phyloP scores from a whole-genome alignment of 176 grass and related monocot species.

The Calamus simplicifolius region DNA sequence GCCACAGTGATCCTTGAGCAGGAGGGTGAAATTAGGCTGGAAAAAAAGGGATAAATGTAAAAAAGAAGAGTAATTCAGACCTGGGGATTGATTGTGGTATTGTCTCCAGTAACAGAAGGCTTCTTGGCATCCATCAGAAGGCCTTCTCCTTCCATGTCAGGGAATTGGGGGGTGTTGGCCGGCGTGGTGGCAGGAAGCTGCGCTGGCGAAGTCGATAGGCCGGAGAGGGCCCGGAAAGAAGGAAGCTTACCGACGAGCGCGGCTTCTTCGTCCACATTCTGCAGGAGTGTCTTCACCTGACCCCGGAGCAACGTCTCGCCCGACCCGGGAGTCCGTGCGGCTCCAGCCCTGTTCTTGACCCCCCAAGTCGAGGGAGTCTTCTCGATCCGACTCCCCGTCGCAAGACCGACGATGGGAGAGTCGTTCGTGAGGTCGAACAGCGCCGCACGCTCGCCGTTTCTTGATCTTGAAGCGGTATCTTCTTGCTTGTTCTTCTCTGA shows the following conservation, averaged over 20 bases:
- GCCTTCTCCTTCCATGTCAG: slow-evolving; percentile 1
- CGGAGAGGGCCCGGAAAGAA: slow-evolving; percentile 31
- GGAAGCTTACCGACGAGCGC: slow-evolving; percentile 9
- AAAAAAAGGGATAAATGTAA: no score
- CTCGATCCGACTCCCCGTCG: slow-evolving; percentile 22
- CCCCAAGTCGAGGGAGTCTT: slow-evolving; percentile 27
- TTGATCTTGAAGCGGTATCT: neutral
- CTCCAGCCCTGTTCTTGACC: slow-evolving; percentile 28
- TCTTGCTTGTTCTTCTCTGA: slow-evolving; percentile 26
- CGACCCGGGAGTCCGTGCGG: slow-evolving; percentile 41
- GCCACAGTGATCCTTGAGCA: no score
- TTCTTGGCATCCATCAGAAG: no score
- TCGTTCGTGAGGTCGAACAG: slow-evolving; percentile 94
- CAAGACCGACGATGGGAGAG: slow-evolving; percentile 79
- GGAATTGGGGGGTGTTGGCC: slow-evolving; percentile 52
- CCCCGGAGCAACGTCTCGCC: slow-evolving; percentile 75
- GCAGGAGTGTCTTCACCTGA: slow-evolving; percentile 79
- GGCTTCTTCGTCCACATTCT: slow-evolving; percentile 69
- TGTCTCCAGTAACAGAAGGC: no score
- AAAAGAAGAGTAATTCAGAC: no score
- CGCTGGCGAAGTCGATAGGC: slow-evolving; percentile 32
- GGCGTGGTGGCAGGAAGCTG: slow-evolving; percentile 71
- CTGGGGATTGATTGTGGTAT: no score
- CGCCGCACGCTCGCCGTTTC: slow-evolving; percentile 28
- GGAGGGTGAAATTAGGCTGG: no score